Evolutionary conservation across 2,329 filamentous ascomycete species (phyloP), one percentile per base, ranked within the genome.

Genomic region (Diaporthe australafricana): DNA sequence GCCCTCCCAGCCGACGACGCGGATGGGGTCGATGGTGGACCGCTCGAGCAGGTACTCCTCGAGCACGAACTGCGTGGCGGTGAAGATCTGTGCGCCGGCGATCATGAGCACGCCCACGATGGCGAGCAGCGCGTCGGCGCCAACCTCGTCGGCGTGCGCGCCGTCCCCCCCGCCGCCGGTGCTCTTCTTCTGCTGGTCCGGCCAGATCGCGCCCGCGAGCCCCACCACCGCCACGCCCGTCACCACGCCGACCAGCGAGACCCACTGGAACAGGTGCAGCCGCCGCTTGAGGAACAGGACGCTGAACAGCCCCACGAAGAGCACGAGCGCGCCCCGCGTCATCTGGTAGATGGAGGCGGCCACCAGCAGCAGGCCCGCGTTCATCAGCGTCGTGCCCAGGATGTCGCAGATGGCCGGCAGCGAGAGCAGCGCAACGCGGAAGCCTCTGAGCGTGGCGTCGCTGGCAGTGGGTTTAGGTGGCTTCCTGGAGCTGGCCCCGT

Each of bases 331-430:
- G 11, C 96, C 96, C 72, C 96, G 88, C 1, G 96, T 98, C 96
- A 99, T 99, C 84, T 99, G 96, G 83, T 98, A 99, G 79, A 99
- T 98, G 73, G 94, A 97, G 1, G 96, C 94, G 16, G 94, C 96
- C 30, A 98, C 95, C 80, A 98, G 95, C 62, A 98, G 87, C 76
- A 99, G 87, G 4, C 96, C 96, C 5, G 94, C 93, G 79, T 99
- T 99, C 95, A 99, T 98, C 70, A 98, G 88, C 5, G 96, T 99
- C 5, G 96, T 99, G 60, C 94, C 96, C 30, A 93, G 91, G 75
- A 98, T 98, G 80, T 99, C 96, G 83, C 95, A 98, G 79, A 95
- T 92, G 52, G 96, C 94, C 1, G 96, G 96, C 14, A 97, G 85
- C 9, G 95, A 92, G 68, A 99, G 88, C 38, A 98, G 83, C 5